Conservation (phyloP, 164 flowering plant genomes). For the Euptelea pleiosperma region DNA sequence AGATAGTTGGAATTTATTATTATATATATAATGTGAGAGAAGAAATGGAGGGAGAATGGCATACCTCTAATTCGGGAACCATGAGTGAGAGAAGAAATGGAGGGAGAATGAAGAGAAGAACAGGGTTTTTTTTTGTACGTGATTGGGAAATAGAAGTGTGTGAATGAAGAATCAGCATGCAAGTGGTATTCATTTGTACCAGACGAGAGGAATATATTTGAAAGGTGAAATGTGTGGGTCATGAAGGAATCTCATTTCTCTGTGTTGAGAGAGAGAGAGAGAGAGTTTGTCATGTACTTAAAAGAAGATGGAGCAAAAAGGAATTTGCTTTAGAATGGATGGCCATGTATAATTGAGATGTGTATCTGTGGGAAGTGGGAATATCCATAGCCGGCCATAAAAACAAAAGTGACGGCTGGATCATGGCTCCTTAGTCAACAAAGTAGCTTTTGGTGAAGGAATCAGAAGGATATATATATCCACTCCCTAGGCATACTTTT, state of each 20-base stretch:
- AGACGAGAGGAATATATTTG: slow-evolving; percentile 37
- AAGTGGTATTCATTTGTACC: slow-evolving; percentile 41
- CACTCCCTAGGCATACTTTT: slow-evolving; percentile 36
- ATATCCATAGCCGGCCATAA: slow-evolving; percentile 47
- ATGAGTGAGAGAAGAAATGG: slow-evolving; percentile 25
- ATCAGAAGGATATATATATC: too few species aligned
- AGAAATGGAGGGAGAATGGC: background rate
- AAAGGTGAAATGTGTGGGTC: slow-evolving; percentile 60
- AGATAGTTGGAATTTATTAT: too few species aligned
- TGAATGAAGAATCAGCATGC: slow-evolving; percentile 40
- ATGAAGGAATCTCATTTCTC: slow-evolving; percentile 62
- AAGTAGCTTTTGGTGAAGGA: slow-evolving; percentile 40
- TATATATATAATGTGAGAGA: too few species aligned
- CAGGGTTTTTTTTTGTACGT: slow-evolving; percentile 18
- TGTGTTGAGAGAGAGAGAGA: background rate
- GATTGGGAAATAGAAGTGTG: slow-evolving; percentile 20
- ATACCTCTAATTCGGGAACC: slow-evolving; percentile 67
- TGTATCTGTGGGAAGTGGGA: slow-evolving; percentile 17
- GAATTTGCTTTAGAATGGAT: slow-evolving; percentile 40
- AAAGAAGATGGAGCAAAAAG: slow-evolving; percentile 28
- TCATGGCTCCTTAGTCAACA: slow-evolving; percentile 16
- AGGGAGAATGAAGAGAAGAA: slow-evolving; percentile 4
- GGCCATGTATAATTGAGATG: slow-evolving; percentile 25
- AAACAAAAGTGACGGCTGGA: slow-evolving; percentile 12
- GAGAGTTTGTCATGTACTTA: slow-evolving; percentile 17